Evolutionary conservation across 805 yeast genomes (phyloP).

Genomic region (Hanseniaspora guilliermondii): DNA sequence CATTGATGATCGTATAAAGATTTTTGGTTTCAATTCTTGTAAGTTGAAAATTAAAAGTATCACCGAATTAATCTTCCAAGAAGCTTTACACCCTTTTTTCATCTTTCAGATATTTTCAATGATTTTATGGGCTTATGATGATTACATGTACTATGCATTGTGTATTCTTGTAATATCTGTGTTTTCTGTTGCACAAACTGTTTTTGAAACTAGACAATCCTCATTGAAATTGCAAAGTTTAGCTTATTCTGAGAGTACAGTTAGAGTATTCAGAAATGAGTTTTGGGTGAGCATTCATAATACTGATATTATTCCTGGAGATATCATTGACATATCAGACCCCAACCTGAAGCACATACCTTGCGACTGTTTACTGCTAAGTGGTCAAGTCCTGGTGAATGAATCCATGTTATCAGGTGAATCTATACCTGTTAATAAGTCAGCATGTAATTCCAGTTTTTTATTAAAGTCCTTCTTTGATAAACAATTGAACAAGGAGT

Average conservation of each 20-base stretch:
- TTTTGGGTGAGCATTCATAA: constrained; percentile 80
- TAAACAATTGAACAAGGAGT: constrained; percentile 17
- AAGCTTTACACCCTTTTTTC: constrained; percentile 89
- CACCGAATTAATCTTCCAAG: constrained; percentile 59
- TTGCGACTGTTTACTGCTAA: constrained; percentile 73
- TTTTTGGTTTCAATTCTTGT: constrained; percentile 68
- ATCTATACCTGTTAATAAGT: constrained; percentile 87
- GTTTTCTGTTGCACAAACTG: constrained; percentile 63
- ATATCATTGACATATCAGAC: constrained; percentile 81
- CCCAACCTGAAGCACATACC: constrained; percentile 66
- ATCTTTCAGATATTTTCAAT: constrained; percentile 89
- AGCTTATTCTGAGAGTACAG: constrained; percentile 62
- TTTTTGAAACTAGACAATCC: constrained; percentile 73
- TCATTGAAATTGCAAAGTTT: constrained; percentile 59
- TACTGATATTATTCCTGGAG: constrained; percentile 85
- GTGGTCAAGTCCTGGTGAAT: constrained; percentile 93
- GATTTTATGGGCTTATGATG: constrained; percentile 81
- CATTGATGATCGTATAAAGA: constrained; percentile 54
- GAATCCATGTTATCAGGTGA: constrained; percentile 98
- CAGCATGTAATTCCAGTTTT: constrained; percentile 43
- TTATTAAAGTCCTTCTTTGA: constrained; percentile 27
- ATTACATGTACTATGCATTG: constrained; percentile 83
- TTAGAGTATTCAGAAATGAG: constrained; percentile 82
- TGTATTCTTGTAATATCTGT: constrained; percentile 84
- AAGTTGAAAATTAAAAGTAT: constrained; percentile 64